Conservation (phyloP, 805 yeast genomes). For the Schwanniomyces occidentalis region DNA sequence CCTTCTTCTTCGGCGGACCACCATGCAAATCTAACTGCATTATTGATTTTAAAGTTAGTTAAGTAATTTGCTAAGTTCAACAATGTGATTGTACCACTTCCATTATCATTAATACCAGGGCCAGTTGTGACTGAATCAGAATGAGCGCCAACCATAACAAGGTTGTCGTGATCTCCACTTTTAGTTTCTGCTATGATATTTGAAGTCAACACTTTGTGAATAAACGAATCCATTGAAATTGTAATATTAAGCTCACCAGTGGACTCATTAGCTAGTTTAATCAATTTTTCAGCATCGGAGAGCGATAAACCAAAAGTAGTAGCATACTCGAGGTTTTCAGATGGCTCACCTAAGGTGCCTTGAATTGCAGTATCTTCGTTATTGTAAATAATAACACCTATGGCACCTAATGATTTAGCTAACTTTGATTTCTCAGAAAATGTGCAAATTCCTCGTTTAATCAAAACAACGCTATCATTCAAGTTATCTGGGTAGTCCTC, state of each 20-base stretch:
- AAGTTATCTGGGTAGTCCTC: slow-evolving; percentile 56
- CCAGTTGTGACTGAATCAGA: slow-evolving; percentile 2
- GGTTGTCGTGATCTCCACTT: slow-evolving; percentile 1
- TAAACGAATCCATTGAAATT: slow-evolving; percentile 58
- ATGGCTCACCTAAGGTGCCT: slow-evolving; percentile 77
- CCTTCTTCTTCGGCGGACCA: slow-evolving; percentile 87
- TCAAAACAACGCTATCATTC: slow-evolving; percentile 58
- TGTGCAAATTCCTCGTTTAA: slow-evolving; percentile 79
- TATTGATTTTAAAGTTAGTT: slow-evolving; percentile 2
- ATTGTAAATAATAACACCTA: slow-evolving; percentile 72
- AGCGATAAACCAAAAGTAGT: slow-evolving; percentile 68
- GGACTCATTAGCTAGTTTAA: slow-evolving; percentile 29
- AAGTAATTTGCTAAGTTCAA: slow-evolving; percentile 5
- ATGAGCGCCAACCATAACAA: slow-evolving; percentile 5
- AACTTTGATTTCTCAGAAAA: slow-evolving; percentile 74
- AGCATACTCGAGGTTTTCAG: slow-evolving; percentile 47
- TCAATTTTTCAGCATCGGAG: slow-evolving; percentile 53
- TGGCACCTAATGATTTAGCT: slow-evolving; percentile 77
- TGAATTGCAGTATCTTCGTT: slow-evolving; percentile 45
- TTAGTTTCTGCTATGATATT: slow-evolving; percentile 4
- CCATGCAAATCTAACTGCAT: slow-evolving; percentile 4
- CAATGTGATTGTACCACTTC: slow-evolving; percentile 1
- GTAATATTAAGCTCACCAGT: no score
- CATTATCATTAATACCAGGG: slow-evolving; percentile 5
- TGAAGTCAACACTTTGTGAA: neutral